A percentile compares a stretch with the other conserved stretches of the same genome.
Conservation (phyloP, 495 filamentous ascomycete genomes). For the Jackrogersella minutella region DNA sequence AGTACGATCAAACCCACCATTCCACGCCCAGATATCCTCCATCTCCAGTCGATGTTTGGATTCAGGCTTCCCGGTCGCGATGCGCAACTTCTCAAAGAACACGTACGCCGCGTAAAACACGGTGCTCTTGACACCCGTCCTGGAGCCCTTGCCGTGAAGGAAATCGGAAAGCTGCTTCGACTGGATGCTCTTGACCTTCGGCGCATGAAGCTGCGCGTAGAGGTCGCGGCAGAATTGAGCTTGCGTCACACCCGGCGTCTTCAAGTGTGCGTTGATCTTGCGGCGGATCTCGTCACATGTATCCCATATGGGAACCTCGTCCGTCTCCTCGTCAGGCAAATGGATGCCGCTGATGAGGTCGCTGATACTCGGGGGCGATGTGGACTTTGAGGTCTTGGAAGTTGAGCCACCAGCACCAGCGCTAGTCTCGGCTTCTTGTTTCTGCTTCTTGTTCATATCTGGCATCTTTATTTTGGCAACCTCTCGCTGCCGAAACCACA, state of each 20-base stretch:
- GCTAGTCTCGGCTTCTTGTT: too few relatives aligned
- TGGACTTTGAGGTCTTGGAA: not conserved
- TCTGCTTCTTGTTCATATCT: constrained; percentile 42
- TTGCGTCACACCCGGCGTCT: constrained; percentile 57
- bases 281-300: constrained; percentile 64
- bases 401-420: not conserved
- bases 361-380: constrained; percentile 44
- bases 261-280: constrained; percentile 63
- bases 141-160: constrained; percentile 56
- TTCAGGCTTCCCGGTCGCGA: constrained; percentile 64
- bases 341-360: too few relatives aligned
- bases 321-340: constrained; percentile 53
- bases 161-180: constrained; percentile 57
- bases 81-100: constrained; percentile 67
- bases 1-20: constrained; percentile 36
- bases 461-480: constrained; percentile 42
- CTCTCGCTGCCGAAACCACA: constrained; percentile 49
- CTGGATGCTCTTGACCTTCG: constrained; percentile 41
- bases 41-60: constrained; percentile 59
- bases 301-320: constrained; percentile 58
- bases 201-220: constrained; percentile 41
- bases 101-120: constrained; percentile 63
- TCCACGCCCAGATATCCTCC: constrained; percentile 54
- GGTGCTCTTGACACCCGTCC: constrained; percentile 51
- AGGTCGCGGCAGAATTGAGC: constrained; percentile 62